Evolutionary conservation across 345 rosid species (phyloP).

Genomic region (Schrenkiella parvula): DNA sequence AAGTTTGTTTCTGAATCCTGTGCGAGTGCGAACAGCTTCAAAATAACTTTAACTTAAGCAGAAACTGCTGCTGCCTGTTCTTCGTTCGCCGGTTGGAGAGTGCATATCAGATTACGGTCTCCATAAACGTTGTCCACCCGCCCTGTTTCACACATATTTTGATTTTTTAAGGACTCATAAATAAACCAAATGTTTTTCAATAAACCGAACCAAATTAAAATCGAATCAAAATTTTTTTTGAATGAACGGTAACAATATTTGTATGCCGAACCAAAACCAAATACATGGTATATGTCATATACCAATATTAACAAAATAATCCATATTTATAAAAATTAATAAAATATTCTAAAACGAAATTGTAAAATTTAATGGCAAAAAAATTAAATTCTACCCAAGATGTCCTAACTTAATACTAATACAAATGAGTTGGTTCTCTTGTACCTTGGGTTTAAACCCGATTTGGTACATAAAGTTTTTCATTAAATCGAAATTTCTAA

Average conservation of each 20-base stretch:
- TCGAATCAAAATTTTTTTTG: too few species aligned
- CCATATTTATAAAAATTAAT: too few species aligned
- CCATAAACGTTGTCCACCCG: conserved; percentile 96
- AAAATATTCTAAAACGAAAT: too few species aligned
- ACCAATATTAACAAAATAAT: not conserved
- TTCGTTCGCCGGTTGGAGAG: conserved; percentile 68
- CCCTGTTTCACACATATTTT: conserved; percentile 34
- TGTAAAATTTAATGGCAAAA: too few species aligned
- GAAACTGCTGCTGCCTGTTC: conserved; percentile 76
- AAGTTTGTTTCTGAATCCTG: not conserved
- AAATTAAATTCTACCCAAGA: too few species aligned
- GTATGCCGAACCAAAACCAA: not conserved
- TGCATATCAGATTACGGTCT: conserved; percentile 87
- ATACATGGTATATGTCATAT: not conserved
- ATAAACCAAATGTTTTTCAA: not conserved
- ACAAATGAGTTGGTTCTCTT: too few species aligned
- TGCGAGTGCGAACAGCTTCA: not conserved
- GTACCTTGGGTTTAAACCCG: too few species aligned
- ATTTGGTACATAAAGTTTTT: too few species aligned
- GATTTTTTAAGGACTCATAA: not conserved
- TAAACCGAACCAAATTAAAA: not conserved
- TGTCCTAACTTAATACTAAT: too few species aligned
- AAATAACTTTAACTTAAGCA: not conserved
- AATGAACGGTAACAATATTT: not conserved
- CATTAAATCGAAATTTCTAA: too few species aligned